Conservation (phyloP, 192 early-diverging fungal species). For the Coemansia sp. region DNA sequence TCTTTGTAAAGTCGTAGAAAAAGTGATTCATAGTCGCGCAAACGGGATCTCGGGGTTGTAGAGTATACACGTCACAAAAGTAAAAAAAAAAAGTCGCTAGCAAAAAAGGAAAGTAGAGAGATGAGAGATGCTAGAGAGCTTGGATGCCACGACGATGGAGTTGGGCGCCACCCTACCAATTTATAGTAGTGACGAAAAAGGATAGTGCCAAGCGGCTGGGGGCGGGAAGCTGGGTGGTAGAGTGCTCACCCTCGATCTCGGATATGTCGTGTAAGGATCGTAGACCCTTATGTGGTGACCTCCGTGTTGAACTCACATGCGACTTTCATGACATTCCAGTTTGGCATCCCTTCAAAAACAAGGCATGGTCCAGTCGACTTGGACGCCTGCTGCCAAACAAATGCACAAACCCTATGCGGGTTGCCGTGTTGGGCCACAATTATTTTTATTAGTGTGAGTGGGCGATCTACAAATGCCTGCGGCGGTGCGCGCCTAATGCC, state of each 20-base stretch:
- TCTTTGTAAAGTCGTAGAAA: conserved; percentile 46
- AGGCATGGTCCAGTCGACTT: neutral
- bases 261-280: conserved; percentile 4
- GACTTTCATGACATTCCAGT: neutral
- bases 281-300: conserved; percentile 3
- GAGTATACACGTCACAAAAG: neutral
- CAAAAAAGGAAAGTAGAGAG: conserved; percentile 1
- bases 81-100: neutral
- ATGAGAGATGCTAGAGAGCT: conserved; percentile 1
- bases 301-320: conserved; percentile 3
- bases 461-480: neutral
- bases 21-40: conserved; percentile 38
- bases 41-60: neutral
- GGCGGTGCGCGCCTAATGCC: neutral
- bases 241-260: conserved; percentile 8
- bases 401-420: conserved; percentile 1
- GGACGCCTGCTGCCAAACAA: neutral
- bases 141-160: neutral
- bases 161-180: neutral
- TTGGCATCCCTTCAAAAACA: conserved; percentile 1
- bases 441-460: neutral
- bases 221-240: neutral
- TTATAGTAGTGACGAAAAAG: conserved; percentile 1
- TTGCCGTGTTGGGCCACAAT: conserved; percentile 5
- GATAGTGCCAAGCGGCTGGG: conserved; percentile 3